Conservation (phyloP, 83 land plant genomes). For the Picea abies region DNA sequence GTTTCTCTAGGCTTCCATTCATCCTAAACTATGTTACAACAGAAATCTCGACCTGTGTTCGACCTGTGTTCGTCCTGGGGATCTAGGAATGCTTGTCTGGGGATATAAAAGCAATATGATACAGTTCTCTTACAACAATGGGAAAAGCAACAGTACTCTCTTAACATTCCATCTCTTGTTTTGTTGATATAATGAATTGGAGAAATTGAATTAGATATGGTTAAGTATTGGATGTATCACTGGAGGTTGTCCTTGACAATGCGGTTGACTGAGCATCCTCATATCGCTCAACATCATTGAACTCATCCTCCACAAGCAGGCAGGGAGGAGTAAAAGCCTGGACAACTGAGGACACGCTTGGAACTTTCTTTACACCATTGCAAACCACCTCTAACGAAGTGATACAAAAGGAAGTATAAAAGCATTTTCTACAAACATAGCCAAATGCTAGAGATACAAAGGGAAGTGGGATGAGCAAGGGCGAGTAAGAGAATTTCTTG, state of each 20-base stretch:
- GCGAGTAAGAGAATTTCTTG: constrained; percentile 58
- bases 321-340: constrained; percentile 64
- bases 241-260: too few species aligned
- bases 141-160: too few species aligned
- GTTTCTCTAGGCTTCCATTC: too few species aligned
- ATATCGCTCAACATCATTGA: constrained; percentile 52
- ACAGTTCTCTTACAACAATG: too few species aligned
- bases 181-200: neutral
- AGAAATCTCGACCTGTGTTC: too few species aligned
- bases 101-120: too few species aligned
- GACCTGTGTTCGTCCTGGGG: too few species aligned
- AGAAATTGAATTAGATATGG: neutral
- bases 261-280: constrained; percentile 49
- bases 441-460: constrained; percentile 39
- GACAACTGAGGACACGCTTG: constrained; percentile 43
- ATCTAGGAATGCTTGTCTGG: too few species aligned
- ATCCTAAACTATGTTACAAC: too few species aligned
- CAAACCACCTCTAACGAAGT: constrained; percentile 54
- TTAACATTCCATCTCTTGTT: too few species aligned
- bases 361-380: constrained; percentile 48
- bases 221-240: too few species aligned
- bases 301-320: constrained; percentile 36
- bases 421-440: constrained; percentile 38
- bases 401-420: constrained; percentile 42
- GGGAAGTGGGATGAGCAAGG: constrained; percentile 59